Evolutionary conservation across 768 basidiomycete genomes (phyloP).

Genomic region (Lyophyllum decastes): DNA sequence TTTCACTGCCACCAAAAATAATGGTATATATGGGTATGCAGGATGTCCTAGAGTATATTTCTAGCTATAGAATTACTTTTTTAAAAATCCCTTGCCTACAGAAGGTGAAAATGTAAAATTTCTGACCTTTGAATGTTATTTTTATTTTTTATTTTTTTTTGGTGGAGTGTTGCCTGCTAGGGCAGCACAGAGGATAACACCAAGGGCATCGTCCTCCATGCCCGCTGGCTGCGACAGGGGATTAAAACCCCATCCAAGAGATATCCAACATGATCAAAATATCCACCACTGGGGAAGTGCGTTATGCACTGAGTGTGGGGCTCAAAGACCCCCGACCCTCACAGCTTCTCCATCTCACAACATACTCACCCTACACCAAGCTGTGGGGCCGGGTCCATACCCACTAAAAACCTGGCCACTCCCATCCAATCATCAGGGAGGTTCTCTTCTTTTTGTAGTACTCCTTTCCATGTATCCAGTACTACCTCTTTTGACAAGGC

Average conservation of each 20-base stretch:
- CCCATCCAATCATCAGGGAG: not conserved
- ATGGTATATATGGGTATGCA: too few relatives aligned
- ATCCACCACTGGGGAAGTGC: constrained; percentile 6
- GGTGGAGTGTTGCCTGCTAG: not conserved
- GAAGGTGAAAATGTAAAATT: too few relatives aligned
- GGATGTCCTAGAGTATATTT: too few relatives aligned
- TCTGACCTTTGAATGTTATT: too few relatives aligned
- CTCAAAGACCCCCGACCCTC: not conserved
- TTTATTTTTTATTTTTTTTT: too few relatives aligned
- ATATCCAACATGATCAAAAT: not conserved
- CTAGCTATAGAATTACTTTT: too few relatives aligned
- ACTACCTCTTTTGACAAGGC: not conserved
- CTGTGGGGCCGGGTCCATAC: not conserved
- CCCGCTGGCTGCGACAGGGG: not conserved
- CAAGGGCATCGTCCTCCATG: not conserved
- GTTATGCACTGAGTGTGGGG: constrained; percentile 9
- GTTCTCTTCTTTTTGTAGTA: not conserved
- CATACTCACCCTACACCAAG: not conserved
- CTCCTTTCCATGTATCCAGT: not conserved
- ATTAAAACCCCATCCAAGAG: not conserved
- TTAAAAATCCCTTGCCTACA: too few relatives aligned
- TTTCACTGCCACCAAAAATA: too few relatives aligned
- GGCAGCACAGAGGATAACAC: not conserved
- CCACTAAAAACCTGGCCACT: not conserved
- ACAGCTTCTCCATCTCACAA: not conserved